phyloP scores from a whole-genome alignment of 1,284 basidiomycete genomes.

The Irpex lacteus region DNA sequence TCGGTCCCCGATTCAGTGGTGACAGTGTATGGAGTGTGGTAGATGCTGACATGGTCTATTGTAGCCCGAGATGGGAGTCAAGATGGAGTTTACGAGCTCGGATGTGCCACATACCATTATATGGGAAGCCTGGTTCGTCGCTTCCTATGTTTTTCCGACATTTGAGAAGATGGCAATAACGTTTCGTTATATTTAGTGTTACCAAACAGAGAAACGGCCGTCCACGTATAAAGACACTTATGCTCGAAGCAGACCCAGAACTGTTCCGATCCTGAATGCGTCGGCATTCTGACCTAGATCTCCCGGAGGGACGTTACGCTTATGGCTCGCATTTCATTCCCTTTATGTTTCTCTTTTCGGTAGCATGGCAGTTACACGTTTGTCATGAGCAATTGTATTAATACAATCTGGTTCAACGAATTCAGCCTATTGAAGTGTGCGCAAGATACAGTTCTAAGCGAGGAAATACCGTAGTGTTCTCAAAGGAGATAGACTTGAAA shows the following conservation, averaged over 20 bases:
- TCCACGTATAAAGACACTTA: slow-evolving; percentile 14
- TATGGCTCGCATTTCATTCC: not conserved
- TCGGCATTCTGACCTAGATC: not conserved
- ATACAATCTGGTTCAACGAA: not conserved
- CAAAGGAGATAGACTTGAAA: too few species aligned
- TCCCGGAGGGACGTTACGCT: not conserved
- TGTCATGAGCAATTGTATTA: not conserved
- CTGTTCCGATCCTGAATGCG: slow-evolving; percentile 1
- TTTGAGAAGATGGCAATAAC: not conserved
- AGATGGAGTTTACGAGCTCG: slow-evolving; percentile 11
- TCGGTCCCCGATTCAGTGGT: not conserved
- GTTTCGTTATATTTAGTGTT: slow-evolving; percentile 3
- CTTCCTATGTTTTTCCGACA: not conserved
- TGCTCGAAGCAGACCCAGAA: slow-evolving; percentile 13
- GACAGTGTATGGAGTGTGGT: not conserved
- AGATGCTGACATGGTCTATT: not conserved
- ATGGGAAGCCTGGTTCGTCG: slow-evolving; percentile 13
- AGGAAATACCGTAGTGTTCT: not conserved
- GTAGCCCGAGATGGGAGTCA: slow-evolving; percentile 16
- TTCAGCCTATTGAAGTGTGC: not conserved
- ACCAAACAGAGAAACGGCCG: slow-evolving; percentile 12
- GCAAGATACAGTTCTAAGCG: not conserved
- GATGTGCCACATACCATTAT: slow-evolving; percentile 3
- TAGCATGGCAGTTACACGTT: not conserved
- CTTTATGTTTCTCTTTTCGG: not conserved